A percentile compares a stretch with the other conserved stretches of the same genome.
phyloP scores from a whole-genome alignment of 2,329 filamentous ascomycete species.

The Mycosphaerella arachidis region DNA sequence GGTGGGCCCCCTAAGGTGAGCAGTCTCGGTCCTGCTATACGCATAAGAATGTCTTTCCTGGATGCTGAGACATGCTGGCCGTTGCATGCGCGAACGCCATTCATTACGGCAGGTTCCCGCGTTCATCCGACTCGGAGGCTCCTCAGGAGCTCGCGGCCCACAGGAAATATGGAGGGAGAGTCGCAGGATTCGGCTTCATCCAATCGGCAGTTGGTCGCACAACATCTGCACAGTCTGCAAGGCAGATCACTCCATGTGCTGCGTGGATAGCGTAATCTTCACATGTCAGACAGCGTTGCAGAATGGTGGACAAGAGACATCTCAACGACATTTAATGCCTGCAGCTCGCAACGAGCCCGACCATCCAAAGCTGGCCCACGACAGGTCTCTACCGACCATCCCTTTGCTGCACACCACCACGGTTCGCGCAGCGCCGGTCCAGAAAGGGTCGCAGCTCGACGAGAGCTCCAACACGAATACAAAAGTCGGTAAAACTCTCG shows the following conservation, averaged over 20 bases:
- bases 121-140: not conserved
- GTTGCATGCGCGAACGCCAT: not conserved
- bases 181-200: not conserved
- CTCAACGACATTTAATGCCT: conserved; percentile 2
- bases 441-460: not conserved
- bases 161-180: not conserved
- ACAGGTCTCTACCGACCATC: not conserved
- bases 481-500: conserved; percentile 1
- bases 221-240: not conserved
- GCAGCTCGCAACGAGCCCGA: not conserved
- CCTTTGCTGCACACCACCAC: not conserved
- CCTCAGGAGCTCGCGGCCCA: not conserved
- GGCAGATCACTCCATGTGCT: not conserved
- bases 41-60: not conserved
- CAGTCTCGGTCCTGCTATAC: not conserved
- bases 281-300: not conserved
- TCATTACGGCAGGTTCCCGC: not conserved
- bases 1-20: not conserved
- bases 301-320: not conserved
- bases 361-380: not conserved
- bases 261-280: not conserved
- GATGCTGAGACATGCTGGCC: not conserved
- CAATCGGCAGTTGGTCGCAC: not conserved
- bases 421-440: not conserved
- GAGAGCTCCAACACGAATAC: not conserved